Conservation (phyloP, 176 grass and related monocot species). For the Paspalum notatum region DNA sequence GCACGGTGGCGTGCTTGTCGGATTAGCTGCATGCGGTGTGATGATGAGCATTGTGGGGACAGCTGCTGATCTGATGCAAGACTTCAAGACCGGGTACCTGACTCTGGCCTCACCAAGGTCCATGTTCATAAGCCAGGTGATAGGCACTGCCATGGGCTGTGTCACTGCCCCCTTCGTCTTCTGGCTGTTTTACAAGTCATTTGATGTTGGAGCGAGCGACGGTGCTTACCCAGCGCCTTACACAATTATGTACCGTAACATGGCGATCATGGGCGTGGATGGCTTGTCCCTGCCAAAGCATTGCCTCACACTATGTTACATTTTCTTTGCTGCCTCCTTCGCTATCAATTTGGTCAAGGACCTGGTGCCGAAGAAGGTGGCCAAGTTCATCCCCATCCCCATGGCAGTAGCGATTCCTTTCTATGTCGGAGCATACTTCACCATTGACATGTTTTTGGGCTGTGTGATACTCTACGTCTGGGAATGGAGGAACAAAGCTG, state of each 20-base stretch:
- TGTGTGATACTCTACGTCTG: constrained; percentile 50
- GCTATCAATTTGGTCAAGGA: constrained; percentile 52
- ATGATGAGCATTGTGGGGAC: constrained; percentile 82
- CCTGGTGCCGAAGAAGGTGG: constrained; percentile 36
- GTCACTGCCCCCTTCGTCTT: constrained; percentile 61
- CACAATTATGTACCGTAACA: constrained; percentile 62
- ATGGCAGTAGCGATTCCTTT: constrained; percentile 70
- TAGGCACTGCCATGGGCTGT: constrained; percentile 69
- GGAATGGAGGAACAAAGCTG: constrained; percentile 51
- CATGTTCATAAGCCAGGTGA: constrained; percentile 83
- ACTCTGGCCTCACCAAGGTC: constrained; percentile 72
- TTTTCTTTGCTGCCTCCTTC: constrained; percentile 42
- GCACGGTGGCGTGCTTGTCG: constrained; percentile 61
- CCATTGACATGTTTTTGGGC: constrained; percentile 67
- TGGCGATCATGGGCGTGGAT: constrained; percentile 58
- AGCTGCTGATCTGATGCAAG: constrained; percentile 80
- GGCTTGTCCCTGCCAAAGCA: constrained; percentile 54
- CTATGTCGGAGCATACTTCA: constrained; percentile 58
- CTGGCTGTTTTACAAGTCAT: constrained; percentile 67
- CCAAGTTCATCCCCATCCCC: constrained; percentile 51
- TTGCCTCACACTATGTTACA: constrained; percentile 55
- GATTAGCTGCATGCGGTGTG: constrained; percentile 70
- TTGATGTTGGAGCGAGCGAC: constrained; percentile 39
- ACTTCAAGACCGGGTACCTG: constrained; percentile 85
- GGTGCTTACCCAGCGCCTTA: constrained; percentile 61